Percentiles rank a stretch among this genome's conserved stretches.
Evolutionary conservation across 352 stramenopile genomes (phyloP).

Genomic region (Blastocystis sp.): DNA sequence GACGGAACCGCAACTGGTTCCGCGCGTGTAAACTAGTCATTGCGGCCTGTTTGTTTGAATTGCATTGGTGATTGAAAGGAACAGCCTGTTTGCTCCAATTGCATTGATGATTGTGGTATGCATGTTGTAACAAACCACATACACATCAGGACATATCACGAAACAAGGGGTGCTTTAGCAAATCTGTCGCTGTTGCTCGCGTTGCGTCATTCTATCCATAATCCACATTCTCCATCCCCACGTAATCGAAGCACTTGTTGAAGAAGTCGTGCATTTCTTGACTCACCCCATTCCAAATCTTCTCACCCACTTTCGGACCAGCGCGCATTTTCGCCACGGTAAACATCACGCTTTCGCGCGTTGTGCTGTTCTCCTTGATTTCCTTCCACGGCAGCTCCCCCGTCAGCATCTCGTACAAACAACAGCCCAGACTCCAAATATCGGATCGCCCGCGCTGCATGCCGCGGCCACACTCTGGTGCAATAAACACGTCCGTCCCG

Average conservation of each 20-base stretch:
- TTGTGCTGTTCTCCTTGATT: neutral
- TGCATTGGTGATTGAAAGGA: no score
- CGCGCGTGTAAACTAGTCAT: neutral
- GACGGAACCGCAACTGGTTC: slow-evolving; percentile 30
- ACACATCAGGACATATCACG: neutral
- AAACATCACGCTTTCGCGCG: slow-evolving; percentile 40
- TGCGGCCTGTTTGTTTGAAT: neutral
- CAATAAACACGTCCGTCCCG: slow-evolving; percentile 29
- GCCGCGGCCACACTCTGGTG: slow-evolving; percentile 14
- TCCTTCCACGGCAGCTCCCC: slow-evolving; percentile 23
- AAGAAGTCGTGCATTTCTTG: slow-evolving; percentile 16
- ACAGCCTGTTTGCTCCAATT: neutral
- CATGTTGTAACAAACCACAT: neutral
- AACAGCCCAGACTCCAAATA: slow-evolving; percentile 55
- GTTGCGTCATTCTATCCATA: slow-evolving; percentile 22
- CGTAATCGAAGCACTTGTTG: neutral
- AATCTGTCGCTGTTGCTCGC: slow-evolving; percentile 16
- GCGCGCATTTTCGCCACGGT: neutral
- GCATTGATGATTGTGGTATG: neutral
- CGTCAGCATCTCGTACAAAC: slow-evolving; percentile 47
- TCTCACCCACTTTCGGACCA: neutral
- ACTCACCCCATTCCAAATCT: neutral
- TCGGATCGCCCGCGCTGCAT: slow-evolving; percentile 42
- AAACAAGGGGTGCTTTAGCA: slow-evolving; percentile 46
- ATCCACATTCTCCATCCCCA: neutral